A percentile compares a stretch with the other conserved stretches of the same genome.
These are phyloP conservation scores for Vishniacozyma victoriae DNA, from an alignment of 768 basidiomycete species.

Conservation along the genomic window DNA sequence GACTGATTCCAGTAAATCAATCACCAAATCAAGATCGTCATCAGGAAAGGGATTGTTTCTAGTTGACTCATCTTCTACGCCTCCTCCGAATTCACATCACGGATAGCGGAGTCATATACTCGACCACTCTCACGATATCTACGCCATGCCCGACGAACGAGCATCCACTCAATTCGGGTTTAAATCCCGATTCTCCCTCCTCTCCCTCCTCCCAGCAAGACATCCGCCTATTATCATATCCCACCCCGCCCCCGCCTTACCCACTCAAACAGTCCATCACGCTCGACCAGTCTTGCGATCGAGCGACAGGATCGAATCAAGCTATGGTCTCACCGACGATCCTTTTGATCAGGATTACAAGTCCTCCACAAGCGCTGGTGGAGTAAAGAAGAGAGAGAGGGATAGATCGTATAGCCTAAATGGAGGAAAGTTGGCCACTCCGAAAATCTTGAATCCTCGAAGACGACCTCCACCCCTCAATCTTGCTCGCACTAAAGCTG, in stretches of 20 bases:
- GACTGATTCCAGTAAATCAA: no score
- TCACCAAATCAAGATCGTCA: no score
- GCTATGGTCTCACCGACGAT: slow-evolving; percentile 1
- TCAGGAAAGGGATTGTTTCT: no score
- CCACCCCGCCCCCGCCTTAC: slow-evolving; percentile 8
- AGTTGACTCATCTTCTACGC: no score
- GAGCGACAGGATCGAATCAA: slow-evolving; percentile 6
- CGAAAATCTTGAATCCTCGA: slow-evolving; percentile 16
- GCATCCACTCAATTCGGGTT: no score
- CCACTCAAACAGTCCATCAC: slow-evolving; percentile 2
- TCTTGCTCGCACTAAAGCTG: slow-evolving; percentile 5
- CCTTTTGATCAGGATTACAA: not conserved
- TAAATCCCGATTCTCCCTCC: slow-evolving; percentile 39
- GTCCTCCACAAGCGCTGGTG: no score
- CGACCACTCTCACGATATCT: no score
- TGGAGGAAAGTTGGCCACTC: slow-evolving; percentile 24
- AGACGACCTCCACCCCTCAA: slow-evolving; percentile 19
- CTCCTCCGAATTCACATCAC: no score
- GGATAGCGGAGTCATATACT: no score
- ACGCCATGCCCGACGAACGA: no score
- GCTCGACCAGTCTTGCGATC: slow-evolving; percentile 4
- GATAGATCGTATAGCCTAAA: no score
- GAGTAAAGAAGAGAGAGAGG: no score
- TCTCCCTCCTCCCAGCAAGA: slow-evolving; percentile 34
- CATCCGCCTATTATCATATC: slow-evolving; percentile 33